Evolutionary conservation across 176 grass and related monocot genomes (phyloP), one percentile per base, ranked within the genome.

Genomic region (Carex kokanica): DNA sequence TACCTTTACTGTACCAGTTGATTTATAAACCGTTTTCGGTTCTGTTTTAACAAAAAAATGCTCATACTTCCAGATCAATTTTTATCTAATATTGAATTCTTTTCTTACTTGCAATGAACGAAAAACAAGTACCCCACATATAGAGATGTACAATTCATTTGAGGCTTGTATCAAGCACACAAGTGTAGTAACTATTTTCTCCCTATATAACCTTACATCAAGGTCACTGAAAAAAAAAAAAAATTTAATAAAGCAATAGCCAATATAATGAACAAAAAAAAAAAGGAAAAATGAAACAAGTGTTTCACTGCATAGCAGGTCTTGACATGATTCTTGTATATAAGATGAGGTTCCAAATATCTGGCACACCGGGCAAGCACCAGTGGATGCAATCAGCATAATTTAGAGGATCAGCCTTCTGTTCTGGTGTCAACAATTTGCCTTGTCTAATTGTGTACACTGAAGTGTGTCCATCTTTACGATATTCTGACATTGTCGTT

Each of bases 321-420:
- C 89, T 89, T 2, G 95, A 98, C 43, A 94, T 61, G 21, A 98
- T 98, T 86, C 89, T 80, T 0, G 95, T 87, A 78, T 95, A 98
- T 69, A 98, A 63, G 0, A 98, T 9, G 21, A 80, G 86, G 85
- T 98, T 98, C 92, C 95, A 98, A 41, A 88, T 90, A 83, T 98
- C 95, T 0, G 92, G 95, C 55, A 98, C 90, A 71, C 97, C 97
- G 29, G 97, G 96, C 34, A 98, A 89, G 84, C 95, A 98, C 95
- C 95, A 98, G 78, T 98, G 95, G 79, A 98, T 93, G 87, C 95
- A 98, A 85, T 98, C 95, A 17, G 95, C 95, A 73, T 91, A 98
- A 49, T 79, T 94, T n/a, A 36, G 12, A 1, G 92, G 95, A 81
- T 98, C 91, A 0, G 95, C 92, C 82, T 95, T 78, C 61, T 97